Conservation (phyloP, 2,329 filamentous ascomycete species). For the Diaporthe velutina region DNA sequence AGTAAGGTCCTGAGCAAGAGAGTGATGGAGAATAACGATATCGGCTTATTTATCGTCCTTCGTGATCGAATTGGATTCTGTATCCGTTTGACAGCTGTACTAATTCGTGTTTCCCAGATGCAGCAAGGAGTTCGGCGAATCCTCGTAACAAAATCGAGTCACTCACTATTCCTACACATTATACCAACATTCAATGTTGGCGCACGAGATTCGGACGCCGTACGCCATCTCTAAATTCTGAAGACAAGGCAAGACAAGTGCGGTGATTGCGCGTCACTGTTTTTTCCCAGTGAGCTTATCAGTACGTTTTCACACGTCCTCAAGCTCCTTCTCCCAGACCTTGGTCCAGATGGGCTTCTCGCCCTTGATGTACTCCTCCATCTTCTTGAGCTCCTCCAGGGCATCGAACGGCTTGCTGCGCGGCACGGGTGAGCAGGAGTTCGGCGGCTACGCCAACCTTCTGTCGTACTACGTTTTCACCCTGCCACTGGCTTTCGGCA, state of each 20-base stretch:
- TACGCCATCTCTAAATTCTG: not conserved
- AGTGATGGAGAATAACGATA: not conserved
- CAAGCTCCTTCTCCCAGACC: constrained; percentile 98
- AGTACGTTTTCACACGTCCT: constrained; percentile 88
- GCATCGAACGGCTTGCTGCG: constrained; percentile 89
- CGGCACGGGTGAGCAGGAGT: constrained; percentile 87
- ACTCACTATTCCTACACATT: no score
- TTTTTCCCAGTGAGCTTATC: no score
- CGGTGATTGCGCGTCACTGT: no score
- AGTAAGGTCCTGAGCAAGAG: not conserved
- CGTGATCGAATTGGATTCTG: not conserved
- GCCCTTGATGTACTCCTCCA: constrained; percentile 90
- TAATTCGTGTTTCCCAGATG: not conserved
- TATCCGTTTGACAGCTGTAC: not conserved
- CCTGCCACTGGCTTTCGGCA: constrained; percentile 84
- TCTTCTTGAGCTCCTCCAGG: constrained; percentile 89
- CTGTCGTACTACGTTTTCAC: constrained; percentile 89
- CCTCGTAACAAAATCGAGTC: not conserved
- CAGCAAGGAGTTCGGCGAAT: not conserved
- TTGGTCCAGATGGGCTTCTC: constrained; percentile 99
- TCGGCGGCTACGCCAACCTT: constrained; percentile 90
- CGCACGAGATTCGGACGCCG: not conserved
- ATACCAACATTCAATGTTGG: no score
- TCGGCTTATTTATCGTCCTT: not conserved
- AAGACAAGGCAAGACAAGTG: no score